These are phyloP conservation scores for Apiospora hydei DNA, from an alignment of 2,329 filamentous ascomycete genomes.

Conservation along the genomic window DNA sequence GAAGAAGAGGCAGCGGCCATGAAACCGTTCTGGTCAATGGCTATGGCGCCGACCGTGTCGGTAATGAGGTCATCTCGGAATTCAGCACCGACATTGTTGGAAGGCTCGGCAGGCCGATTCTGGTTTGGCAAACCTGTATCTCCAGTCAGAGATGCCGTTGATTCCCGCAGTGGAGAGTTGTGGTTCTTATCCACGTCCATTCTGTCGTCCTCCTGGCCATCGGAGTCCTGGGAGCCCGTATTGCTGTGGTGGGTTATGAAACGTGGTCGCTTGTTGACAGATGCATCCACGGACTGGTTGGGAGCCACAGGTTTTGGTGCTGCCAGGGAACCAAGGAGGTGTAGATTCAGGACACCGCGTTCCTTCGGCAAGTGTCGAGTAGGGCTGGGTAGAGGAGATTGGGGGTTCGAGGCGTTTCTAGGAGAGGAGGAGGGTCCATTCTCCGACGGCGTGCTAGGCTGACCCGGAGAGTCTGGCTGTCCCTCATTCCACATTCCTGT, in stretches of 20 bases:
- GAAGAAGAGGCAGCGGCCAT: constrained; percentile 97
- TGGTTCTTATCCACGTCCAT: constrained; percentile 22
- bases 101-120: not conserved
- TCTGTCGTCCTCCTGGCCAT: constrained; percentile 19
- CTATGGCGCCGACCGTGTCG: constrained; percentile 96
- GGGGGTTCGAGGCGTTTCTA: constrained; percentile 26
- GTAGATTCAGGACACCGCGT: constrained; percentile 36
- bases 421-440: constrained; percentile 20
- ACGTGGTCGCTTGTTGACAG: constrained; percentile 30
- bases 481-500: constrained; percentile 69
- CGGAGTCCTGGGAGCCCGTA: constrained; percentile 9
- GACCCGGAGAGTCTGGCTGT: constrained; percentile 63
- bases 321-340: constrained; percentile 35
- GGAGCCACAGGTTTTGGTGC: constrained; percentile 22
- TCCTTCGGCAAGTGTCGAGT: constrained; percentile 32
- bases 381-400: constrained; percentile 29
- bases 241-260: constrained; percentile 23
- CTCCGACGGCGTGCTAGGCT: constrained; percentile 33
- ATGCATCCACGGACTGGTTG: not conserved
- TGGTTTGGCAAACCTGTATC: not conserved
- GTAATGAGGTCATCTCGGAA: constrained; percentile 72
- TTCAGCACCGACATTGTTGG: not conserved
- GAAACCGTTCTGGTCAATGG: constrained; percentile 82
- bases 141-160: not conserved
- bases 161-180: not conserved